A percentile compares a stretch with the other conserved stretches of the same genome.
phyloP scores from a whole-genome alignment of 768 basidiomycete genomes.

The Termitomyces titanicus region DNA sequence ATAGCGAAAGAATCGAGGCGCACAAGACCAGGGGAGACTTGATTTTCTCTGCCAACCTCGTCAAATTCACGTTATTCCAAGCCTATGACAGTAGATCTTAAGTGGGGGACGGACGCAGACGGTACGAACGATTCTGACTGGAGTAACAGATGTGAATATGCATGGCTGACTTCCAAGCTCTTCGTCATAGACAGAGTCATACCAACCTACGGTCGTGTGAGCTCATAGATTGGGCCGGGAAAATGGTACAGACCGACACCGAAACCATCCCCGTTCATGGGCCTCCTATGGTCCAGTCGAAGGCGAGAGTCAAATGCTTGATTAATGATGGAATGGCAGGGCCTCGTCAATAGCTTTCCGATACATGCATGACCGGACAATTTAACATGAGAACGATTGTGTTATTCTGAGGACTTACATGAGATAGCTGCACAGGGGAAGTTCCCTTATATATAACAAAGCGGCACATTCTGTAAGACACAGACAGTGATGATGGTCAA shows the following conservation, averaged over 20 bases:
- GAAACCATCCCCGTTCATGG: constrained; percentile 96
- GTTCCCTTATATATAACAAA: constrained; percentile 96
- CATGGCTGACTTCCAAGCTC: constrained; percentile 87
- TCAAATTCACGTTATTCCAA: constrained; percentile 95
- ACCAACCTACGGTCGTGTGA: constrained; percentile 68
- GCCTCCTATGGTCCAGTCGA: constrained; percentile 72
- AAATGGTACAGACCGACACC: constrained; percentile 74
- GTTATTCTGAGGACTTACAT: constrained; percentile 43
- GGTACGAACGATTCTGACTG: constrained; percentile 45
- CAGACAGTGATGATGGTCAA: neutral
- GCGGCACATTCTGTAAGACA: constrained; percentile 54
- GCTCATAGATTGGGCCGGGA: neutral
- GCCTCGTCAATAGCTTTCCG: constrained; percentile 79
- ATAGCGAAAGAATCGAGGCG: constrained; percentile 22
- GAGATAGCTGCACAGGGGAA: constrained; percentile 86
- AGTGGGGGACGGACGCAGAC: neutral
- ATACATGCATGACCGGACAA: constrained; percentile 2
- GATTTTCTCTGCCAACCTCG: constrained; percentile 95
- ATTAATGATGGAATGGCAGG: constrained; percentile 95
- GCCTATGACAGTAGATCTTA: constrained; percentile 45
- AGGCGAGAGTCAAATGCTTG: constrained; percentile 95
- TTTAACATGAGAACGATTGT: constrained; percentile 1
- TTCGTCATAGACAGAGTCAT: constrained; percentile 80
- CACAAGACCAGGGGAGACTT: constrained; percentile 94
- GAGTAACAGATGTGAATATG: constrained; percentile 93